Base-by-base conservation (phyloP, 1,139 yeast genomes). In the Nakaseomyces bracarensis region DNA sequence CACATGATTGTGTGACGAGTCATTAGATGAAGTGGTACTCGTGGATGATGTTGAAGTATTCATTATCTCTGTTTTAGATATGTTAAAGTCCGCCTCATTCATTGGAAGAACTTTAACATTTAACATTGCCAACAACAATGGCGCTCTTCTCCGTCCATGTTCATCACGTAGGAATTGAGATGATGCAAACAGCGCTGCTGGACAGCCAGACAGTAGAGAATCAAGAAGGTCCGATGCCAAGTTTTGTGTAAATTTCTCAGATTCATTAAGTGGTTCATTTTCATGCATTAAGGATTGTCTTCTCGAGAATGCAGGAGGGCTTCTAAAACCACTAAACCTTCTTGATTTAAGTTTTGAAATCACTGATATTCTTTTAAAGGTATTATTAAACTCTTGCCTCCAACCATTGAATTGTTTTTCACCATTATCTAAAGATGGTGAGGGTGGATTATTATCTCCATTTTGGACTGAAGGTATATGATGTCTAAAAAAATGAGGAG, bases 111-210 rank as follows among this genome's bases (percentile, higher is more conserved):
- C 68, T 40, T 71, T 69, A 35, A 87, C 69, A 11, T 87, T 83
- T 36, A 91, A 60, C 58, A 87, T 75, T 11, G 84, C 79, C 30
- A 87, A 64, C 37, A 91, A 64, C 35, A 89, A 70, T 0, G 98
- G 96, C 1, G 95, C 93, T 46, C 95, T 73, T 40, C 79, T 74
- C 22, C 76, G 74, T 6, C 85, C 87, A 49, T 75, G 75, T 47
- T 85, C 96, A 60, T 87, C 96, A 43, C 77, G 75, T 40, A 80
- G 68, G 46, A 91, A 76, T 42, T 81, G 74, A 1, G 94, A 77
- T 1, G 93, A 89, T 13, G 87, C 69, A 43, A 87, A 70, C 45
- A 84, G 67, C 0, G 86, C 82, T 3, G 91, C 83, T 0, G 96
- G 94, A 4, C 82, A 71, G n/a, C 85, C 95, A 6, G 85, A 69